Conservation (phyloP, 345 rosid genomes). For the Streptanthus diversifolius region DNA sequence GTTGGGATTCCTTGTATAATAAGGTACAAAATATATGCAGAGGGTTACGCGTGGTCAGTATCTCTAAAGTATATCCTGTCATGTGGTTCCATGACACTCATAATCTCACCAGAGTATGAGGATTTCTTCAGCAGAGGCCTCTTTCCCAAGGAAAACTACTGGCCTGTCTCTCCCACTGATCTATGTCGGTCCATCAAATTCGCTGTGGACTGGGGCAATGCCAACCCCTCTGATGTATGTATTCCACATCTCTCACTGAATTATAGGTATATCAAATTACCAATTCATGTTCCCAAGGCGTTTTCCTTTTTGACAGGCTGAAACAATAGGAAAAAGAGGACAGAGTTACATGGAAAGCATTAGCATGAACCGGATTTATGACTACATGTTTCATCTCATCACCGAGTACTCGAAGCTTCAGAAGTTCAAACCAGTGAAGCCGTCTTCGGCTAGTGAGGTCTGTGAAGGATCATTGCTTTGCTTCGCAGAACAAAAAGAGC, state of each 20-base stretch:
- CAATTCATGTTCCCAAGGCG: not conserved
- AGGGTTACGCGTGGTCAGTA: conserved; percentile 97
- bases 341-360: conserved; percentile 69
- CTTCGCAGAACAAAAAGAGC: conserved; percentile 63
- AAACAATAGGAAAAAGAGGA: conserved; percentile 66
- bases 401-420: conserved; percentile 72
- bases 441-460: conserved; percentile 62
- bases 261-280: not conserved
- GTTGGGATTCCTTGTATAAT: conserved; percentile 11
- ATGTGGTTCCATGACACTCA: conserved; percentile 73
- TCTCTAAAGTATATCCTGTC: conserved; percentile 87
- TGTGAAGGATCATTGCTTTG: conserved; percentile 72
- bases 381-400: conserved; percentile 86
- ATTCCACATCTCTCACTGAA: not conserved
- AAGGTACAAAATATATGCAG: conserved; percentile 93
- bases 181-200: conserved; percentile 64
- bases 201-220: conserved; percentile 89
- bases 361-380: conserved; percentile 66
- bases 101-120: conserved; percentile 75
- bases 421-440: conserved; percentile 62
- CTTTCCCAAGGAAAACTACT: conserved; percentile 60
- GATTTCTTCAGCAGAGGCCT: conserved; percentile 91
- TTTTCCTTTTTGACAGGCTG: conserved; percentile 47
- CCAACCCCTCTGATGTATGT: conserved; percentile 56
- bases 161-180: conserved; percentile 69